Evolutionary conservation across 768 basidiomycete species (phyloP).

Genomic region (Lepiota venenata): DNA sequence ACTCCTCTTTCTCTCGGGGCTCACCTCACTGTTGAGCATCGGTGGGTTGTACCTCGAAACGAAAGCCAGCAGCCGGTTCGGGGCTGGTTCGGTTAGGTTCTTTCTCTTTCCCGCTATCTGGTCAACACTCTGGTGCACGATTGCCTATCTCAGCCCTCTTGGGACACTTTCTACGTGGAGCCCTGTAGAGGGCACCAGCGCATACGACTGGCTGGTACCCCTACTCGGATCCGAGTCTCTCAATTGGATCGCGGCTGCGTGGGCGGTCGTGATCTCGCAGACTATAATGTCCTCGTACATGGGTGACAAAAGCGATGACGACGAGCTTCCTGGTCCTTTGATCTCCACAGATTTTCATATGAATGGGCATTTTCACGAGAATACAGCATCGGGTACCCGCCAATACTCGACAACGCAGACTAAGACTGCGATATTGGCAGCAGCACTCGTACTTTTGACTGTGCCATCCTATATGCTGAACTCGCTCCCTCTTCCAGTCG

Average conservation of each 20-base stretch:
- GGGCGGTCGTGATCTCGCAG: slow-evolving; percentile 66
- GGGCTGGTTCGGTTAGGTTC: slow-evolving; percentile 39
- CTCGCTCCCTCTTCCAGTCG: slow-evolving; percentile 36
- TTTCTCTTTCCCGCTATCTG: slow-evolving; percentile 69
- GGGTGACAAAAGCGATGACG: slow-evolving; percentile 27
- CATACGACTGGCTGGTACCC: slow-evolving; percentile 65
- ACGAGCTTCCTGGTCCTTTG: slow-evolving; percentile 1
- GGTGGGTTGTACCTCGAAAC: slow-evolving; percentile 35
- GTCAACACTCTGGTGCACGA: slow-evolving; percentile 55
- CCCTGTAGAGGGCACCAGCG: slow-evolving; percentile 46
- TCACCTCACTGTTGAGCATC: slow-evolving; percentile 44
- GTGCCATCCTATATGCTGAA: slow-evolving; percentile 53
- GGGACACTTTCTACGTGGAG: slow-evolving; percentile 76
- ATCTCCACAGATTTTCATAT: background rate
- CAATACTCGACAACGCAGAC: slow-evolving; percentile 10
- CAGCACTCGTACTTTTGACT: slow-evolving; percentile 41
- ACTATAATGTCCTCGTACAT: slow-evolving; percentile 55
- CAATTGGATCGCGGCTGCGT: slow-evolving; percentile 76
- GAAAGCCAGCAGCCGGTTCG: slow-evolving; percentile 26
- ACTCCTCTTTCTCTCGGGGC: slow-evolving; percentile 36
- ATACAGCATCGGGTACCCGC: slow-evolving; percentile 4
- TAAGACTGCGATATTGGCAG: slow-evolving; percentile 30
- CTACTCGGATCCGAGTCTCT: slow-evolving; percentile 54
- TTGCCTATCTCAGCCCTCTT: slow-evolving; percentile 58
- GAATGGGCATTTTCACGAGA: background rate